Percentiles rank a stretch among this genome's conserved stretches.
Evolutionary conservation across 2,329 filamentous ascomycete genomes (phyloP).

Genomic region (Orbilia brochopaga): DNA sequence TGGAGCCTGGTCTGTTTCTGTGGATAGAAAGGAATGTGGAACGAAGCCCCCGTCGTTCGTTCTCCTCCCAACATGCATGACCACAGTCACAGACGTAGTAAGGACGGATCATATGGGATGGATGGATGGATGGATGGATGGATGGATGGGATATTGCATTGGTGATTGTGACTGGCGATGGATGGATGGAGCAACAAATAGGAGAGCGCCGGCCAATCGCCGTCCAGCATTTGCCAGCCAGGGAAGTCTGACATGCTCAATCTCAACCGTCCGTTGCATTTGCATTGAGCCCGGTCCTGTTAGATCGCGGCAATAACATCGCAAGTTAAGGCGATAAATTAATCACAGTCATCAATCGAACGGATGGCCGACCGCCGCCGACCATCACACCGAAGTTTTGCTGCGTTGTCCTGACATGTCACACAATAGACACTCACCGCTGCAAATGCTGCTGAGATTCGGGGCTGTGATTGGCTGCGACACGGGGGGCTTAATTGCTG

Average conservation of each 20-base stretch:
- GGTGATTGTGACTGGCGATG: too few relatives aligned
- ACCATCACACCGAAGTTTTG: neutral
- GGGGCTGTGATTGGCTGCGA: neutral
- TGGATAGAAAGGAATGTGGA: constrained; percentile 48
- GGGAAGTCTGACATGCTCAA: neutral
- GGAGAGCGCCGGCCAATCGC: constrained; percentile 2
- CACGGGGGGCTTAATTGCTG: neutral
- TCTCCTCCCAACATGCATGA: constrained; percentile 21
- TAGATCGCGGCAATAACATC: neutral
- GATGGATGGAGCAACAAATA: constrained; percentile 5
- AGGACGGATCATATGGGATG: neutral
- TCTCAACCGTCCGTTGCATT: constrained; percentile 3
- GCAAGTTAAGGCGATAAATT: neutral
- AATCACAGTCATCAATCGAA: too few relatives aligned
- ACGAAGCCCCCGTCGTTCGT: constrained; percentile 17
- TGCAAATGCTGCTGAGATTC: too few relatives aligned
- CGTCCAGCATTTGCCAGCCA: neutral
- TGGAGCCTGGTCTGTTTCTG: constrained; percentile 44
- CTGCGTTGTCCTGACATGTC: constrained; percentile 49
- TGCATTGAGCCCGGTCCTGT: neutral
- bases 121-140: neutral
- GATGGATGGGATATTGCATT: neutral
- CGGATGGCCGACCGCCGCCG: neutral
- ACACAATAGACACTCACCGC: too few relatives aligned
- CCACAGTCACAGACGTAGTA: neutral